Evolutionary conservation across 192 early-diverging fungal species (phyloP).

Genomic region (Glomus cerebriforme): DNA sequence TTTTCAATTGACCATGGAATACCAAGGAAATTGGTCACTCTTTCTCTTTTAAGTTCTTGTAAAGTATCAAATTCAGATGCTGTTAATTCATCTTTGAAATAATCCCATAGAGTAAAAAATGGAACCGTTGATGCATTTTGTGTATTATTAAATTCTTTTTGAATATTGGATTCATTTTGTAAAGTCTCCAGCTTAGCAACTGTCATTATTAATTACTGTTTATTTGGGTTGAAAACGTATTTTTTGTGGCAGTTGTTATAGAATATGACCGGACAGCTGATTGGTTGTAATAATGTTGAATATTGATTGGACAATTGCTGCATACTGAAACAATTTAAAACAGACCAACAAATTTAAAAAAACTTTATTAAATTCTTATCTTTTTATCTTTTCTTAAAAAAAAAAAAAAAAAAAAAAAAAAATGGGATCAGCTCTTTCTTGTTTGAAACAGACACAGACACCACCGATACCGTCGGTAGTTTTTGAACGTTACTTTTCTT

Average conservation of each 20-base stretch:
- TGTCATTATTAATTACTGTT: background rate
- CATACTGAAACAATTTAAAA: background rate
- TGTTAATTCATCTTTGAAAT: constrained; percentile 64
- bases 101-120: constrained; percentile 55
- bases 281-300: too few relatives aligned
- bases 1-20: constrained; percentile 92
- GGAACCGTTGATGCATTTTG: background rate
- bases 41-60: constrained; percentile 84
- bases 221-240: too few relatives aligned
- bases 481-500: background rate
- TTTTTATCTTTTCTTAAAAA: background rate
- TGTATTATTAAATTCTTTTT: background rate
- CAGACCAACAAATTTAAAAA: too few relatives aligned
- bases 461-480: background rate
- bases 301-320: background rate
- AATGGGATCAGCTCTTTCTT: constrained; percentile 3
- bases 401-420: constrained; percentile 38
- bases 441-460: background rate
- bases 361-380: background rate
- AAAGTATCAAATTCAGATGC: constrained; percentile 67
- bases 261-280: too few relatives aligned
- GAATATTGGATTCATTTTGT: background rate
- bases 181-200: background rate
- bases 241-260: too few relatives aligned
- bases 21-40: constrained; percentile 83